Evolutionary conservation across 805 yeast species (phyloP).

Genomic region (Candida coquimbonensis): DNA sequence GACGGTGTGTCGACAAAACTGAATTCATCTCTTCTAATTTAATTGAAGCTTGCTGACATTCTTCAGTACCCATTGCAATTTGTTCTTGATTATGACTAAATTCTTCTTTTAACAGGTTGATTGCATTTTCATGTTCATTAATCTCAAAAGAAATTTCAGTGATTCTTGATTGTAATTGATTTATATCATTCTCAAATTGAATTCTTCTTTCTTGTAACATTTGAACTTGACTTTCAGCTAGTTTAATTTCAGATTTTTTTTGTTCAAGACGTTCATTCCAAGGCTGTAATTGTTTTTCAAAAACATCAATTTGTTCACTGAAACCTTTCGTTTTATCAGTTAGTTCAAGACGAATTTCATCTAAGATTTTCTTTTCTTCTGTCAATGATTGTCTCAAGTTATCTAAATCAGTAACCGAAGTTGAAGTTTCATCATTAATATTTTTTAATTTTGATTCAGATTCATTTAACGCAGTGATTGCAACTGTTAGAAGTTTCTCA

Average conservation of each 20-base stretch:
- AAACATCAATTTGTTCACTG: constrained; percentile 53
- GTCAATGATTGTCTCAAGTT: constrained; percentile 39
- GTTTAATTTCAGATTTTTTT: constrained; percentile 55
- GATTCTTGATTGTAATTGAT: constrained; percentile 36
- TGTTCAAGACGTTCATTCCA: constrained; percentile 66
- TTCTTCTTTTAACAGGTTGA: constrained; percentile 40
- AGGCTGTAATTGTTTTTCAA: constrained; percentile 70
- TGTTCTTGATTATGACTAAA: constrained; percentile 44
- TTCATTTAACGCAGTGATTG: constrained; percentile 37
- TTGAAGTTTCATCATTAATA: constrained; percentile 37
- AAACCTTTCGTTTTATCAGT: constrained; percentile 68
- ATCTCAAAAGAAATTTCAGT: constrained; percentile 41
- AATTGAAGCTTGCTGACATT: constrained; percentile 40
- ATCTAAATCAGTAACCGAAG: constrained; percentile 37
- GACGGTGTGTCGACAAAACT: constrained; percentile 48
- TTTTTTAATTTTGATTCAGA: constrained; percentile 40
- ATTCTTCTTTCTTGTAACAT: constrained; percentile 43
- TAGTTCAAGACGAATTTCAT: constrained; percentile 55
- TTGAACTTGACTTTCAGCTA: constrained; percentile 60
- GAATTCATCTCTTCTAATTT: constrained; percentile 48
- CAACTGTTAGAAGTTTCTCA: constrained; percentile 43
- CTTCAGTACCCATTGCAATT: constrained; percentile 49
- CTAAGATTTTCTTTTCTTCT: constrained; percentile 50
- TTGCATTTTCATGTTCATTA: constrained; percentile 40
- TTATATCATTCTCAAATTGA: constrained; percentile 38